These are phyloP conservation scores for Xerocomus brunneocitrinus DNA, from an alignment of 768 basidiomycete genomes.

Conservation along the genomic window DNA sequence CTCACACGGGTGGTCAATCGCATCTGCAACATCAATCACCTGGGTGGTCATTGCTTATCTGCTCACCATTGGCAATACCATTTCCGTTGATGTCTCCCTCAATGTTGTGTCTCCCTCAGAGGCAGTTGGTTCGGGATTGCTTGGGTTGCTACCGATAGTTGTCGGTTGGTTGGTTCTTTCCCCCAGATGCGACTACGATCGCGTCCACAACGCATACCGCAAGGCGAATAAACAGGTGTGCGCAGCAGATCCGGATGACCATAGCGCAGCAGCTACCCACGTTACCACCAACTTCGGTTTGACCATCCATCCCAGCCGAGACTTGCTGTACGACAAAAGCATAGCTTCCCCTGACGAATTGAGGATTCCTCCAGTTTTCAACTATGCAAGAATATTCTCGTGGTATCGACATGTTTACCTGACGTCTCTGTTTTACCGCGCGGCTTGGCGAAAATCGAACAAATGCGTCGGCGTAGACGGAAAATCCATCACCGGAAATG, in stretches of 20 bases:
- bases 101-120: too few relatives aligned
- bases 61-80: conserved; percentile 3
- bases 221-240: conserved; percentile 6
- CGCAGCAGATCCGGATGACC: too few relatives aligned
- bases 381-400: conserved; percentile 22
- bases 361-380: conserved; percentile 21
- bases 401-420: conserved; percentile 19
- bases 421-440: conserved; percentile 13
- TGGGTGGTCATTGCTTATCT: conserved; percentile 44
- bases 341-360: conserved; percentile 21
- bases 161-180: conserved; percentile 39
- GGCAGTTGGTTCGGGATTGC: conserved; percentile 31
- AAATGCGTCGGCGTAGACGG: background rate
- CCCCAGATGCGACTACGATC: conserved; percentile 34
- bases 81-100: too few relatives aligned
- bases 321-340: background rate
- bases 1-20: conserved; percentile 37
- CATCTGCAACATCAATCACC: conserved; percentile 35
- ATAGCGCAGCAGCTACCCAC: too few relatives aligned
- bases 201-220: conserved; percentile 22
- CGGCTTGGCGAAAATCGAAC: conserved; percentile 9
- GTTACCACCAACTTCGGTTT: conserved; percentile 1
- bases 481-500: background rate
- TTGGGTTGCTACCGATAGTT: conserved; percentile 41
- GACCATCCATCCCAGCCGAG: conserved; percentile 9